Percentiles rank a stretch among this genome's conserved stretches.
These are phyloP conservation scores for Nitzschia palea DNA, from an alignment of 108 stramenopile species.

Conservation along the genomic window DNA sequence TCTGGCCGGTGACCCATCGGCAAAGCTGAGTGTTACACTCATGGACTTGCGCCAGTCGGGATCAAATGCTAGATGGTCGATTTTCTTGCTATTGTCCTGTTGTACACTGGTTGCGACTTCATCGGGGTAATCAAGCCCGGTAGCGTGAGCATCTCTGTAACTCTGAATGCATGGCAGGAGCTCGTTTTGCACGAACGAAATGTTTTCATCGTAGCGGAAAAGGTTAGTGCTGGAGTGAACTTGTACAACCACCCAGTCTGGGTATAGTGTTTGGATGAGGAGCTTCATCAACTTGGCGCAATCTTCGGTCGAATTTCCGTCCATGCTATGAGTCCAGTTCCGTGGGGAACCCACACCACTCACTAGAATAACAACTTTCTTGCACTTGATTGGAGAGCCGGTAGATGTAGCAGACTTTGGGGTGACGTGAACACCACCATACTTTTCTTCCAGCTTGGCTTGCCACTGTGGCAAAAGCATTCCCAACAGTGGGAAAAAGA, in stretches of 20 bases:
- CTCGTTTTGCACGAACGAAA: slow-evolving; percentile 88
- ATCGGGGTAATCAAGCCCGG: slow-evolving; percentile 33
- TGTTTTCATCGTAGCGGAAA: slow-evolving; percentile 97
- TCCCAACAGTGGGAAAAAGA: slow-evolving; percentile 91
- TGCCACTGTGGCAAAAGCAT: slow-evolving; percentile 85
- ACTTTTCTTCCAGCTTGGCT: slow-evolving; percentile 56
- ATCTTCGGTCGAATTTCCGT: slow-evolving; percentile 84
- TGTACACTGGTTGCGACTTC: slow-evolving; percentile 4
- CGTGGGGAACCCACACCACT: slow-evolving; percentile 89
- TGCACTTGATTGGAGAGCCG: slow-evolving; percentile 36
- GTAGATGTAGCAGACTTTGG: slow-evolving; percentile 26
- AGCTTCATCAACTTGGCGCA: slow-evolving; percentile 84
- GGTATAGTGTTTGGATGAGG: slow-evolving; percentile 64
- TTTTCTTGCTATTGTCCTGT: neutral
- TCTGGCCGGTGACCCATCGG: slow-evolving; percentile 93
- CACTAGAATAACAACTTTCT: slow-evolving; percentile 84
- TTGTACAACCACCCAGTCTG: slow-evolving; percentile 73
- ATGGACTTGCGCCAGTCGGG: slow-evolving; percentile 83
- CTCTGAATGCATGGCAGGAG: slow-evolving; percentile 84
- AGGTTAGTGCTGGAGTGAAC: slow-evolving; percentile 90
- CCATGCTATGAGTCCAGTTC: slow-evolving; percentile 81
- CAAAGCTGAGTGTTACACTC: slow-evolving; percentile 86
- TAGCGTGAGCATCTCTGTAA: slow-evolving; percentile 84
- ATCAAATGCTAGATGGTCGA: slow-evolving; percentile 38
- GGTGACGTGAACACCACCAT: slow-evolving; percentile 59